These are phyloP conservation scores for Musa itinerans DNA, from an alignment of 176 grass and related monocot species.

Conservation along the genomic window DNA sequence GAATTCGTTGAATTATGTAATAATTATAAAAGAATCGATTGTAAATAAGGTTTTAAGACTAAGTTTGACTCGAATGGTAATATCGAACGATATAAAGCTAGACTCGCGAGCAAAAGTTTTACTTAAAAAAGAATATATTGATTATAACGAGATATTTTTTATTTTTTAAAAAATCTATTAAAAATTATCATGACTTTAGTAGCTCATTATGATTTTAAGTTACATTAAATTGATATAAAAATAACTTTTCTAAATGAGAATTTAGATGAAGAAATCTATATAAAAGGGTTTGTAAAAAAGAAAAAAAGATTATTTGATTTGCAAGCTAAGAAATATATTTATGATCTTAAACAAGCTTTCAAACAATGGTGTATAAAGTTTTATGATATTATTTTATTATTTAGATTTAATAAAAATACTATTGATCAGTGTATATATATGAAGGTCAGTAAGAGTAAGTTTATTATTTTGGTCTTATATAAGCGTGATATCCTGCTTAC, in stretches of 20 bases:
- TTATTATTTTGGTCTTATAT: neutral
- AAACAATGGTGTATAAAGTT: constrained; percentile 23
- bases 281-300: constrained; percentile 14
- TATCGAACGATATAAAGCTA: constrained; percentile 5
- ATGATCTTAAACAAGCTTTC: constrained; percentile 23
- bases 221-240: constrained; percentile 29
- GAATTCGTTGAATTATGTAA: neutral
- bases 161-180: neutral
- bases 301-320: neutral
- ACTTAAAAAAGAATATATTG: neutral
- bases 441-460: constrained; percentile 21
- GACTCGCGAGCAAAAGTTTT: neutral
- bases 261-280: constrained; percentile 22
- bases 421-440: constrained; percentile 16
- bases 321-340: constrained; percentile 15
- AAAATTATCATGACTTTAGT: constrained; percentile 15
- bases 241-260: constrained; percentile 16
- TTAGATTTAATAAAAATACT: constrained; percentile 3
- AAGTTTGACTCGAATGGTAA: neutral
- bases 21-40: neutral
- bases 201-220: constrained; percentile 15
- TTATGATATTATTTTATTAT: neutral
- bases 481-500: too few species aligned
- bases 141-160: neutral
- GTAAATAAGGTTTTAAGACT: constrained; percentile 6